Evolutionary conservation across 345 rosid genomes (phyloP).

Genomic region (Jatropha curcas): DNA sequence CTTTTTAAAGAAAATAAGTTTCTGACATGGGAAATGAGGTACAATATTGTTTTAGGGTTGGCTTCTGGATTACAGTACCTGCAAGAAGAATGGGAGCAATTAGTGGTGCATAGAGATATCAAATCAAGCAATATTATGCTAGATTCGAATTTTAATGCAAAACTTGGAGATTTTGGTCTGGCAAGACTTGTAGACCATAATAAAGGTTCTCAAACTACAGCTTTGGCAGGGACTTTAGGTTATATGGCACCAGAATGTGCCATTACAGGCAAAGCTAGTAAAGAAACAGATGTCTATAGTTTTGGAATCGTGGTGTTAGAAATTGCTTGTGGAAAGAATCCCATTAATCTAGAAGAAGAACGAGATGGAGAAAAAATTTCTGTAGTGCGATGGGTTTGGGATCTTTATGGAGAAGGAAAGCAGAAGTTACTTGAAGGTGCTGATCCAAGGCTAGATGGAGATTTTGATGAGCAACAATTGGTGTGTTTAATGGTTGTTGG

Average conservation of each 20-base stretch:
- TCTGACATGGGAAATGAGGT: conserved; percentile 19
- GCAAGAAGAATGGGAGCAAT: conserved; percentile 32
- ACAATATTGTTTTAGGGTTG: conserved; percentile 24
- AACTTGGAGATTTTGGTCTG: conserved; percentile 28
- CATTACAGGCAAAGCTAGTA: too few species aligned
- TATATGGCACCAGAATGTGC: too few species aligned
- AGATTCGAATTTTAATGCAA: conserved; percentile 25
- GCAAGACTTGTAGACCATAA: conserved; percentile 25
- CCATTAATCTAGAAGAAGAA: conserved; percentile 3
- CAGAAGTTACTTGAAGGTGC: conserved; percentile 19
- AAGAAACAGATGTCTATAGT: too few species aligned
- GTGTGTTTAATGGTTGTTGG: conserved; percentile 22
- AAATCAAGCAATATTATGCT: conserved; percentile 26
- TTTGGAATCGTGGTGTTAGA: too few species aligned
- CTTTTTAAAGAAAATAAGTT: conserved; percentile 11
- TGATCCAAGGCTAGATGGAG: conserved; percentile 5
- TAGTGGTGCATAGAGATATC: conserved; percentile 26
- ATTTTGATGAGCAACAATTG: conserved; percentile 15
- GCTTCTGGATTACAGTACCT: conserved; percentile 26
- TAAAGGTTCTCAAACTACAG: conserved; percentile 24
- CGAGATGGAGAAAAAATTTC: conserved; percentile 13
- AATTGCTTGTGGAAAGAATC: conserved; percentile 24
- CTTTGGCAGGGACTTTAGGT: conserved; percentile 27
- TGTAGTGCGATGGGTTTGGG: conserved; percentile 23
- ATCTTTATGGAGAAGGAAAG: conserved; percentile 21